phyloP scores from a whole-genome alignment of 2,329 filamentous ascomycete genomes.

The Colletotrichum abscissum region DNA sequence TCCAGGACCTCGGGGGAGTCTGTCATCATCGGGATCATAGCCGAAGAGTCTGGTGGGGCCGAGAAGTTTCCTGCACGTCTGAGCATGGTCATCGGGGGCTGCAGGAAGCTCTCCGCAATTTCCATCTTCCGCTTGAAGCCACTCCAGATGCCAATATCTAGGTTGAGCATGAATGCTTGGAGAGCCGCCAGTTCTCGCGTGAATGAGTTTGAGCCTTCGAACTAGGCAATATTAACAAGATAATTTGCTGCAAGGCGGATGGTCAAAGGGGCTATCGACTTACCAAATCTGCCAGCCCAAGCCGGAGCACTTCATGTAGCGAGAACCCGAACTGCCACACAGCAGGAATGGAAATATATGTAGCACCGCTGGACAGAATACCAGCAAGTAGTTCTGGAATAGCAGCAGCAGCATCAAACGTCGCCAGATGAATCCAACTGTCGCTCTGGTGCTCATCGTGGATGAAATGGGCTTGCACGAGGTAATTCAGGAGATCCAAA shows the following conservation, averaged over 20 bases:
- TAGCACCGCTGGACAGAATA: slow-evolving; percentile 50
- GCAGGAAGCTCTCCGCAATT: slow-evolving; percentile 51
- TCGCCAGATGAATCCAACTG: slow-evolving; percentile 46
- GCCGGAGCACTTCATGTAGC: slow-evolving; percentile 50
- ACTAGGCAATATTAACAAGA: slow-evolving; percentile 34
- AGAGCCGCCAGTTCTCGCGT: slow-evolving; percentile 45
- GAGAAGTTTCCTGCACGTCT: slow-evolving; percentile 46
- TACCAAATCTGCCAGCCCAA: slow-evolving; percentile 41
- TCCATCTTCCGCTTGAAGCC: slow-evolving; percentile 51
- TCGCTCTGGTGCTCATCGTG: slow-evolving; percentile 32
- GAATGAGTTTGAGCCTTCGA: slow-evolving; percentile 47
- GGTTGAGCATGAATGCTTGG: slow-evolving; percentile 47
- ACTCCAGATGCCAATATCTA: slow-evolving; percentile 50
- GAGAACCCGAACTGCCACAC: slow-evolving; percentile 53
- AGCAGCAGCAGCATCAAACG: slow-evolving; percentile 49
- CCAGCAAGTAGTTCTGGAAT: slow-evolving; percentile 49
- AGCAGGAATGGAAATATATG: slow-evolving; percentile 48
- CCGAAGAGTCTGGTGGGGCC: slow-evolving; percentile 19
- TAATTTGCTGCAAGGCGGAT: background rate
- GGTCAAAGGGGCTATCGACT: background rate
- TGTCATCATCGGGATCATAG: slow-evolving; percentile 14
- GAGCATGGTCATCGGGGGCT: slow-evolving; percentile 50
- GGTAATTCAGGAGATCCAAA: slow-evolving; percentile 49
- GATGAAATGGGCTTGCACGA: slow-evolving; percentile 50
- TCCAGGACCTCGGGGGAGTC: slow-evolving; percentile 30